A percentile compares a stretch with the other conserved stretches of the same genome.
These are phyloP conservation scores for Thalassiosira delicatula DNA, from an alignment of 352 stramenopile genomes.

Conservation along the genomic window DNA sequence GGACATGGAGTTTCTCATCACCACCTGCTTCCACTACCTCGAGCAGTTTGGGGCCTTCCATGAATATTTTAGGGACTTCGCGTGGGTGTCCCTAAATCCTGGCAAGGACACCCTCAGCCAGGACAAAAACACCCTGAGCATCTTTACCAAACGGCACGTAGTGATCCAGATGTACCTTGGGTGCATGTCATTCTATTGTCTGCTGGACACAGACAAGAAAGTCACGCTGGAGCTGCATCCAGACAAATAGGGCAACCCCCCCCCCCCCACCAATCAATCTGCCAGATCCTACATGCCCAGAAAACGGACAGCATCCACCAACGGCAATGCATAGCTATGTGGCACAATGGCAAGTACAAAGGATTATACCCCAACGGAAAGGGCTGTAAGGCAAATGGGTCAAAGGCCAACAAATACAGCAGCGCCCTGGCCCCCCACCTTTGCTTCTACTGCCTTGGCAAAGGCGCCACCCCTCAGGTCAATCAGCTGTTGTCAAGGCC, in stretches of 20 bases:
- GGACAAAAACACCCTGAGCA: background rate
- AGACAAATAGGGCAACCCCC: background rate
- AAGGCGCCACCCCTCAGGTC: background rate
- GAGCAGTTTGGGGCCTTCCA: background rate
- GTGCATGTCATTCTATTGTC: background rate
- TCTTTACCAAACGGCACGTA: background rate
- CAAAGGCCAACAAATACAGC: background rate
- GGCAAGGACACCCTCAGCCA: background rate
- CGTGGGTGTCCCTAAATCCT: background rate
- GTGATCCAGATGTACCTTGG: background rate
- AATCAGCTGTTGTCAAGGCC: background rate
- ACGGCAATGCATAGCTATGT: background rate
- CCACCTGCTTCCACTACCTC: background rate
- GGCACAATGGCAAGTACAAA: background rate
- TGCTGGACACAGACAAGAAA: background rate
- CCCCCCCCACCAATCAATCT: background rate
- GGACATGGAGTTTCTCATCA: background rate
- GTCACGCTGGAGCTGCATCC: background rate
- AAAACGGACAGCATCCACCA: background rate
- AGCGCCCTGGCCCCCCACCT: background rate
- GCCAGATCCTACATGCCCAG: background rate
- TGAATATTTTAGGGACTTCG: constrained; percentile 1
- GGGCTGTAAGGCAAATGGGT: background rate
- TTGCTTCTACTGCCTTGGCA: background rate
- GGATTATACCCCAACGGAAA: background rate